Evolutionary conservation across 192 early-diverging fungal species (phyloP), one percentile per base, ranked within the genome.

Genomic region (Entomortierella chlamydospora): DNA sequence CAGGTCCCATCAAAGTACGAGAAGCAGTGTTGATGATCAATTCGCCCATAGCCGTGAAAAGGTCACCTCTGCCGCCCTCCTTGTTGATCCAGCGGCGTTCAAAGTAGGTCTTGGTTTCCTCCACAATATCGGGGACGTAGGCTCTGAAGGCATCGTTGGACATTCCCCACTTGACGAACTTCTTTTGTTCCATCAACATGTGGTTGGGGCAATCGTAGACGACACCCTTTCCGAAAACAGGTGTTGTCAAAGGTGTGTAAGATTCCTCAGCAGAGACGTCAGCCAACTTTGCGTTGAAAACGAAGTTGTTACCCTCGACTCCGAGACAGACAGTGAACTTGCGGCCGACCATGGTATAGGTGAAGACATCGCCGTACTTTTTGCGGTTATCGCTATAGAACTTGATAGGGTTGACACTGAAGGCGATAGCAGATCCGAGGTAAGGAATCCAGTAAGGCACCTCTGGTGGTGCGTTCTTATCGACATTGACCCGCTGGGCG

Each of bases 141-240:
- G 90, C 77, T 58, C 92, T 87, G 84, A 99, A 94, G 71, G 90
- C 94, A 26, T 96, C 91, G 57, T 89, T 90, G 59, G 94, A 91
- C 71, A 99, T 87, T 49, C 93, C 91, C 59, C 94, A 90, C 88
- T 99, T 99, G 77, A 98, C 91, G 85, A 99, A 97, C 93, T 86
- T 96, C 88, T 99, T 99, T 85, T 99, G 97, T 85, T 99, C 96
- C 96, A 99, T 98, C 68, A 99, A 91, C 54, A 95, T 87, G 39
- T 88, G 68, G 83, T 98, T 96, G 29, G 89, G 90, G 50, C 95
- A 95, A 82, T 99, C 97, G 86, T 99, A 99, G 33, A 99, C 97
- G 50, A 99, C 96, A 45, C 93, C 96, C 61, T 83, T 85, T 59
- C 97, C 97, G 84, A 99, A 99, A 39, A 98, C 96, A 11, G 94